Base-by-base conservation (phyloP, 345 rosid genomes). In the Hibiscus trionum region DNA sequence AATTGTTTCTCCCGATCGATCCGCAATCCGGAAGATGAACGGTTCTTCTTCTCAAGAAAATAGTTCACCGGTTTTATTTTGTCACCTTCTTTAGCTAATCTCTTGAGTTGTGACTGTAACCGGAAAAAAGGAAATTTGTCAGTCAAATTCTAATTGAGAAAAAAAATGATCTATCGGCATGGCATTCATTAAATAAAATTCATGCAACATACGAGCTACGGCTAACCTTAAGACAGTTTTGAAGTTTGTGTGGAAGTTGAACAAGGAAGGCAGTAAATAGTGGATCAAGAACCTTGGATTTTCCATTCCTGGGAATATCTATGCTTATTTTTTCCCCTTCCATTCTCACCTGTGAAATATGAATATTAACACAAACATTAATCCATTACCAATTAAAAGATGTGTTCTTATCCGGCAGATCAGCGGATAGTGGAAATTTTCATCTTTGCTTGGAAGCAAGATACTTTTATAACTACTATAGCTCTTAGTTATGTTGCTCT, bases 1-100 rank as follows among this genome's bases (percentile, higher is more conserved):
- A 94, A 59, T 67, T 94, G 97, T 69, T 81, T 86, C 78, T 91
- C 91, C 29, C 85, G 73, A 81, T 85, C 84, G 31, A 84, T 62
- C 71, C 79, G 80, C 17, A 83, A 62, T 5, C 80, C 82, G 47
- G 69, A 69, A 53, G 88, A 62, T 24, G 79, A 69, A 67, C 64
- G 83, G 68, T 68, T 82, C 65, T 76, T 85, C 77, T 81, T 84
- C 78, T 39, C 77, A 77, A 78, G 62, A 50, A 78, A 66, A 66
- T 83, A 74, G 73, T 73, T 80, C 70, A 67, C 7, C 1, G 71
- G 66, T 69, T 66, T 81, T 35, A 11, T 69, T 33, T 78, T 73
- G 7, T 81, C 79, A 57, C 77, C 81, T 76, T 77, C 77, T 72
- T 72, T 80, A 29, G 69, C 72, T 62, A 87, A 77, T 76, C 75